phyloP scores from a whole-genome alignment of 805 yeast species.

The Torulaspora delbrueckii region DNA sequence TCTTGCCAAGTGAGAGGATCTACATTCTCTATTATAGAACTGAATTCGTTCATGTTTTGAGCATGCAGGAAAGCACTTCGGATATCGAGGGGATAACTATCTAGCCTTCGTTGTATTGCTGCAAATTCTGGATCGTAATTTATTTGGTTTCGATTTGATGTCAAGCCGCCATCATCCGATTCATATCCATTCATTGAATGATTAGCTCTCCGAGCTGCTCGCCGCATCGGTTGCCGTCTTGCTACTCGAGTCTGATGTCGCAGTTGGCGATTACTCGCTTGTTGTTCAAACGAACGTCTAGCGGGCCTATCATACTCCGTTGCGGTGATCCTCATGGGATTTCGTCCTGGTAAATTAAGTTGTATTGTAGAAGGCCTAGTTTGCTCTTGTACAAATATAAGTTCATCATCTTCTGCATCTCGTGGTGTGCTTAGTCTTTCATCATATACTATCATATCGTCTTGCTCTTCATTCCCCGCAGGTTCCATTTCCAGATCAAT shows the following conservation, averaged over 20 bases:
- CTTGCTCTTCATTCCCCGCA: background rate
- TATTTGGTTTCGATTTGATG: background rate
- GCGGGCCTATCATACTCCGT: slow-evolving; percentile 24
- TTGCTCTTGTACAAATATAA: slow-evolving; percentile 31
- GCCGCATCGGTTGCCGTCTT: slow-evolving; percentile 16
- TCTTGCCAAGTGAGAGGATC: slow-evolving; percentile 24
- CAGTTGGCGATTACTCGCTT: slow-evolving; percentile 12
- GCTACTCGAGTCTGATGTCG: background rate
- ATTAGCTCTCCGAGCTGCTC: slow-evolving; percentile 20
- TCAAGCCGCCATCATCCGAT: slow-evolving; percentile 7
- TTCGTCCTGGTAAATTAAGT: slow-evolving; percentile 29
- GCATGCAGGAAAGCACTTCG: slow-evolving; percentile 27
- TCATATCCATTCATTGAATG: slow-evolving; percentile 14
- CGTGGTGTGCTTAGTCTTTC: slow-evolving; percentile 5
- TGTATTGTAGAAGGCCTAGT: slow-evolving; percentile 22
- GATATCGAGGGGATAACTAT: slow-evolving; percentile 19
- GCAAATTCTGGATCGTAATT: slow-evolving; percentile 2
- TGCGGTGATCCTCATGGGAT: slow-evolving; percentile 20
- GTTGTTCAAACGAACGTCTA: slow-evolving; percentile 29
- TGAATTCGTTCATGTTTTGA: slow-evolving; percentile 22
- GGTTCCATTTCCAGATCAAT: slow-evolving; percentile 27
- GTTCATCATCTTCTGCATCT: slow-evolving; percentile 27
- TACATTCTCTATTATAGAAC: slow-evolving; percentile 18
- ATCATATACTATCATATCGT: slow-evolving; percentile 2
- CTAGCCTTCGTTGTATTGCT: slow-evolving; percentile 16